Evolutionary conservation across 257 asterid genomes (phyloP).

Genomic region (Galeopsis tetrahit): DNA sequence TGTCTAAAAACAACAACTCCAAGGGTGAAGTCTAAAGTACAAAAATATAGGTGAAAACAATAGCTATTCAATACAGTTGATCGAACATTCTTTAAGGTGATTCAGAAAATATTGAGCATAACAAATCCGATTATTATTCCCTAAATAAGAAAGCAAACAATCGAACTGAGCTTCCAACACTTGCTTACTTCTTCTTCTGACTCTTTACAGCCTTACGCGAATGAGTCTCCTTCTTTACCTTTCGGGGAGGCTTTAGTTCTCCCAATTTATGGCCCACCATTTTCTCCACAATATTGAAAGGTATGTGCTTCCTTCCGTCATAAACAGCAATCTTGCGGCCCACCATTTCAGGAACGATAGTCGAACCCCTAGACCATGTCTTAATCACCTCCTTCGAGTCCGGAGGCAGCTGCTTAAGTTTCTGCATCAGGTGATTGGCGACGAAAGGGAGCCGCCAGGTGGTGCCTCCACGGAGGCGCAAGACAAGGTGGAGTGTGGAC

Average conservation of each 20-base stretch:
- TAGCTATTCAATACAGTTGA: too few relatives aligned
- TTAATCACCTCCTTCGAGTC: slow-evolving; percentile 45
- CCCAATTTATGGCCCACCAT: slow-evolving; percentile 74
- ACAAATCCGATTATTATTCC: slow-evolving; percentile 3
- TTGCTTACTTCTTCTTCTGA: slow-evolving; percentile 49
- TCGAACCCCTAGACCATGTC: slow-evolving; percentile 65
- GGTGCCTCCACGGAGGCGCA: slow-evolving; percentile 45
- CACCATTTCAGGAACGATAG: slow-evolving; percentile 63
- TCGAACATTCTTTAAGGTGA: neutral
- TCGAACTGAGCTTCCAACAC: neutral
- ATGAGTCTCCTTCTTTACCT: slow-evolving; percentile 49
- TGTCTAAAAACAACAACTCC: too few relatives aligned
- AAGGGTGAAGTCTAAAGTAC: too few relatives aligned
- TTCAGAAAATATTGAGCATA: neutral
- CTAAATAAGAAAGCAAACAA: slow-evolving; percentile 21
- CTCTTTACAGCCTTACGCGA: slow-evolving; percentile 47
- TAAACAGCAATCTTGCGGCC: slow-evolving; percentile 59
- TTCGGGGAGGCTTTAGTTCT: slow-evolving; percentile 45
- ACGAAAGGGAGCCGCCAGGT: slow-evolving; percentile 64
- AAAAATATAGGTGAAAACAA: too few relatives aligned
- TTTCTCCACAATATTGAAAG: slow-evolving; percentile 50
- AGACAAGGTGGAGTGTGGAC: slow-evolving; percentile 43
- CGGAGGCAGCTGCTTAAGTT: slow-evolving; percentile 37
- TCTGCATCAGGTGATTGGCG: slow-evolving; percentile 57
- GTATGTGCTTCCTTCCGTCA: slow-evolving; percentile 57